Percentiles rank a stretch among this genome's conserved stretches.
Conservation (phyloP, 331 rosid genomes). For the Telfairia occidentalis region DNA sequence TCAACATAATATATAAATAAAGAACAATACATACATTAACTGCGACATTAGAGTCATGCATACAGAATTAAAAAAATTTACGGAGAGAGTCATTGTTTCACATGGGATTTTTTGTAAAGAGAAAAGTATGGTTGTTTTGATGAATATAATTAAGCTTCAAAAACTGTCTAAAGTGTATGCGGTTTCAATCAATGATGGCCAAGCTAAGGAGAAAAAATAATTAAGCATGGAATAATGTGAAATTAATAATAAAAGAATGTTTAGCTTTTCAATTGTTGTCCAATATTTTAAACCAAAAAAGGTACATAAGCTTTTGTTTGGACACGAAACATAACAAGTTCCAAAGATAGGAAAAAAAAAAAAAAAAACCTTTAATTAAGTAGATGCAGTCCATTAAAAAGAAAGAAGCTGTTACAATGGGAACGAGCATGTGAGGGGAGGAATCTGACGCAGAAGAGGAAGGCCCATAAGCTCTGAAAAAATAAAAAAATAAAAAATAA, state of each 20-base stretch:
- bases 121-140: background rate
- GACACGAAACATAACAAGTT: constrained; percentile 6
- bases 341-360: background rate
- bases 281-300: background rate
- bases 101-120: no score
- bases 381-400: background rate
- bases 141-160: background rate
- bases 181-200: background rate
- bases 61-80: no score
- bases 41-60: no score
- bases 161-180: background rate
- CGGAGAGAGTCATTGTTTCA: no score
- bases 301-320: constrained; percentile 4
- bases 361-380: background rate
- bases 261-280: background rate
- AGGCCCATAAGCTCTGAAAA: background rate
- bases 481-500: background rate
- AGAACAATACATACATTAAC: no score
- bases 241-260: background rate
- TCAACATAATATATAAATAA: no score
- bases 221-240: background rate
- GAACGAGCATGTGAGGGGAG: constrained; percentile 29
- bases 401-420: background rate
- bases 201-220: background rate
- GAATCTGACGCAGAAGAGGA: constrained; percentile 22